Evolutionary conservation across 2,329 filamentous ascomycete species (phyloP), one percentile per base, ranked within the genome.

Genomic region (Rasamsonia emersonii): DNA sequence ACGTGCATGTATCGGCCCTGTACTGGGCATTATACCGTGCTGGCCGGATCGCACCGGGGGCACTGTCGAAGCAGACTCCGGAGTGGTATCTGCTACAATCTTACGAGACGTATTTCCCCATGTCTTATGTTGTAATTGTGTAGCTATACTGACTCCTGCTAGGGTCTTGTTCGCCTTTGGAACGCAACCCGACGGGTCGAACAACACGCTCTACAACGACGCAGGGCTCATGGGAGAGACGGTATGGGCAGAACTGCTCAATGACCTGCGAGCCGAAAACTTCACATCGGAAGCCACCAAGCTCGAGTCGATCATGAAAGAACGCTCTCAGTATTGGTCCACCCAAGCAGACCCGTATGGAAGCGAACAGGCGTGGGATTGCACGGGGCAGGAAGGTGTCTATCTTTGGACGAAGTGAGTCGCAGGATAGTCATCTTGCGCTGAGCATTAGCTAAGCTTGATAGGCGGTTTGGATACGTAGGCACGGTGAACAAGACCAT

Each of bases 321-420:
- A 49, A 3, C 62, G 73, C 1, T 69, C 71, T 1, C 39, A 58
- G 3, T 44, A 53, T 1, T 78, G 74, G 73, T 49, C 68, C n/a
- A 54, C 53, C 0, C 52, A 68, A 31, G 58, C 61, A 5, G 66
- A 71, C 4, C 74, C 74, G 0, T 78, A 67, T 38, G 73, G 72
- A 0, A 75, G 70, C 30, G 74, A 77, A 46, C 73, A 74, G 70
- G 67, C 72, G 0, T 78, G 74, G 74, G 74, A 78, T 36, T 75
- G 68, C 0, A 77, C 73, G 0, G 73, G 71, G 0, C 73, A 78
- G 39, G 73, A 78, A 45, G 73, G 73, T 1, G 69, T 77, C 0
- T 77, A 74, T 37, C 72, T 72, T 37, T 77, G 73, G 72, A 58
- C 64, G 4, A 67, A 64, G 62, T 64, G 41, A 49, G 51, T 42